Evolutionary conservation across 176 grass and related monocot genomes (phyloP), one percentile per base, ranked within the genome.

Genomic region (Alloteropsis semialata): DNA sequence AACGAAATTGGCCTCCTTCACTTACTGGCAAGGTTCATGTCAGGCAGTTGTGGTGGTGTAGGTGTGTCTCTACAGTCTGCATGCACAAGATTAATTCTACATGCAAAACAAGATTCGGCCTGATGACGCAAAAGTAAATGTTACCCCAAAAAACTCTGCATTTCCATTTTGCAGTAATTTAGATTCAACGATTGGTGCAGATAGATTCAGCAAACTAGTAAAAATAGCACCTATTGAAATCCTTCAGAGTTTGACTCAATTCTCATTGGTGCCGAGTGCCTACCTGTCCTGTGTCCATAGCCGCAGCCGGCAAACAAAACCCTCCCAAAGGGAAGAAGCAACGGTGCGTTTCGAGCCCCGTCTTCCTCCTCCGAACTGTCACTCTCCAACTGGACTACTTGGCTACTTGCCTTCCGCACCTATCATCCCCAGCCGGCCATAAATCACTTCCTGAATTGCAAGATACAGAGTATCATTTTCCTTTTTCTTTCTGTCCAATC

Each of bases 371-470:
- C 67, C 27, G 44, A 66, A 37, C 49, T 81, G 77, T 81, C 69
- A 75, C 64, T 66, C 85, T 66, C 48, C 48, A 75, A 27, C 62
- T 65, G 67, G 69, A 22, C 19, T 8, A 2, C 17, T 29, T n/a
- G n/a, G n/a, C 53, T 49, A 41, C 84, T 81, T 75, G 46, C 68
- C 84, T 86, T 80, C 46, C 78, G 74, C 67, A 86, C 76, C 67
- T 55, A 51, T 15, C 74, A 36, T 19, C 66, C 21, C 16, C 10
- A 6, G 24, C n/a, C 51, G 16, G 6, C 50, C 64, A 76, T 38
- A 10, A 29, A 19, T 65, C 65, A 6, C 42, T 62, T 3, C 80
- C 54, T 71, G 36, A 44, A 64, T 72, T 88, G 32, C 54, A 85
- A 30, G 74, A 69, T 50, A n/a, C 71, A 54, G 33, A 9, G 36